phyloP scores from a whole-genome alignment of 805 yeast genomes.

The Brettanomyces anomalus region DNA sequence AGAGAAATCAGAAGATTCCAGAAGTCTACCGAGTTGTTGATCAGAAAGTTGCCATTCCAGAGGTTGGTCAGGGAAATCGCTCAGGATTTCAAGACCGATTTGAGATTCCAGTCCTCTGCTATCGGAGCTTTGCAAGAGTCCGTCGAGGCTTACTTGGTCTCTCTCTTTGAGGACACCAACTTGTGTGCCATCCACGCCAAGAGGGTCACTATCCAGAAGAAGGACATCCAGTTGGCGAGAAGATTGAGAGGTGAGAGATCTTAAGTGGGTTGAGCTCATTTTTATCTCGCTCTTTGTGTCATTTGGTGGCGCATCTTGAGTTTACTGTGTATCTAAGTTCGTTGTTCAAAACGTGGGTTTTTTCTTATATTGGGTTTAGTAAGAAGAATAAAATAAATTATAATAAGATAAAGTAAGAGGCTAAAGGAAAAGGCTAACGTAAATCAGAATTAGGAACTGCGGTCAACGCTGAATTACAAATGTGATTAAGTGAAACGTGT shows the following conservation, averaged over 20 bases:
- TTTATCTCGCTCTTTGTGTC: not conserved
- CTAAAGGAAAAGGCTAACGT: no score
- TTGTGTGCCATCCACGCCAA: conserved; percentile 98
- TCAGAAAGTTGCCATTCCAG: conserved; percentile 96
- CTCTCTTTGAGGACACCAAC: conserved; percentile 95
- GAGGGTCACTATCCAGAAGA: conserved; percentile 97
- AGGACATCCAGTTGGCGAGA: conserved; percentile 96
- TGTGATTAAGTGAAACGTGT: no score
- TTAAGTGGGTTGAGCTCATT: conserved; percentile 24
- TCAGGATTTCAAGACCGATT: conserved; percentile 85
- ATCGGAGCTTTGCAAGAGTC: conserved; percentile 98
- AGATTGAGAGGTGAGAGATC: conserved; percentile 97
- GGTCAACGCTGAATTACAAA: no score
- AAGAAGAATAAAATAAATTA: not conserved
- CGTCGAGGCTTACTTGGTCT: conserved; percentile 95
- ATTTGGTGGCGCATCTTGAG: no score
- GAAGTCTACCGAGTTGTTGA: conserved; percentile 88
- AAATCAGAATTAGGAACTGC: no score
- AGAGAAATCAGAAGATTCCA: conserved; percentile 98
- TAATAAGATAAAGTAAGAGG: no score
- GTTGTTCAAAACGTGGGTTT: no score
- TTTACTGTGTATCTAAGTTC: no score
- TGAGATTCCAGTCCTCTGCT: conserved; percentile 96
- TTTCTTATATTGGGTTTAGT: not conserved
- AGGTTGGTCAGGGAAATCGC: conserved; percentile 95